Base-by-base conservation (phyloP, 208 protist genomes). In the Trypanosoma cruzi region DNA sequence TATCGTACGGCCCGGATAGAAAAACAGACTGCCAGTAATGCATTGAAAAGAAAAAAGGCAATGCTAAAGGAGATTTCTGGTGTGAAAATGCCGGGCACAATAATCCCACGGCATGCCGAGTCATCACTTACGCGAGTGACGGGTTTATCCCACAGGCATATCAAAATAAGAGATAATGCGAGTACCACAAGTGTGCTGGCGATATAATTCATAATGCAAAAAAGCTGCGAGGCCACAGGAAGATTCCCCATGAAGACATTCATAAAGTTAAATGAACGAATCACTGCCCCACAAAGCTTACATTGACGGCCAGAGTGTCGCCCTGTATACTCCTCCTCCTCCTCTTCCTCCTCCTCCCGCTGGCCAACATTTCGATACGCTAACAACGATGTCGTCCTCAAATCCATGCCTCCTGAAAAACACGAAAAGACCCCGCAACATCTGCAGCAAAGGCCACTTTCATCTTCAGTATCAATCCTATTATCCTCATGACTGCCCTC, bases 1-100 rank as follows among this genome's bases (percentile, higher is more conserved):
- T 80, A 83, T 50, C 82, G 81, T 22, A 84, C 81, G 0, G 84
- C 81, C 40, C 77, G 87, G 24, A 88, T 56, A 0, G 84, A 60
- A 74, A 76, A 86, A 65, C 53, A 79, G 20, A 79, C 53, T 18
- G 71, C 49, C 29, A 89, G 60, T 28, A 80, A 55, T 16, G 68
- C 63, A 61, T 89, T 89, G 24, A 89, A 29, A 24, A 80, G 20
- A 57, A 88, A 85, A 31, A 72, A 82, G 24, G 71, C 42, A 26
- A 88, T 44, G 52, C 80, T 88, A 57, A 84, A 88, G 42, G 64
- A 66, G 20, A 84, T 42, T 54, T 86, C 77, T 36, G 77, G 75
- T 18, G 62, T 77, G 16, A 84, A 11, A n/a, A 28, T 26, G 29
- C 82, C 70, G 16, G 24, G n/a, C 32, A 86, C 73, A 4, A 71